Evolutionary conservation across 257 asterid genomes (phyloP).

Genomic region (Nicotiana benthamiana): DNA sequence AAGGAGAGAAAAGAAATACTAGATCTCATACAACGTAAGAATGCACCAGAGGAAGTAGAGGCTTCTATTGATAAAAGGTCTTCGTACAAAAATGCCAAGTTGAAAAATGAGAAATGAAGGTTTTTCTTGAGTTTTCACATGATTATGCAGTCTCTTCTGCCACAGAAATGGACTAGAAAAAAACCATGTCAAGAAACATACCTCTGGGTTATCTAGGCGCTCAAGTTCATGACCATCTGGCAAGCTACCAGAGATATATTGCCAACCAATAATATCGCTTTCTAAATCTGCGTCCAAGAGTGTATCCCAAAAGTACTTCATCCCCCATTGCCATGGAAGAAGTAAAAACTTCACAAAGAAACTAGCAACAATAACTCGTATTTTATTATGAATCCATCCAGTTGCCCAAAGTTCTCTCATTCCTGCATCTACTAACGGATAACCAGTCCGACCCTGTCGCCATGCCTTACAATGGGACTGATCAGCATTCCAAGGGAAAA

Average conservation of each 20-base stretch:
- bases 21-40: too few relatives aligned
- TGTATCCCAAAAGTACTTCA: conserved; percentile 96
- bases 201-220: conserved; percentile 92
- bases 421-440: conserved; percentile 90
- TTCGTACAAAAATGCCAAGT: neutral
- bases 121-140: neutral
- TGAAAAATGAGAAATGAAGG: neutral
- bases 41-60: too few relatives aligned
- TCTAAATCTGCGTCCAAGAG: conserved; percentile 93
- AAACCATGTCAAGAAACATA: conserved; percentile 9
- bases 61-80: neutral
- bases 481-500: conserved; percentile 77
- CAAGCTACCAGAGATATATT: conserved; percentile 80
- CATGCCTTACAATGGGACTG: conserved; percentile 68
- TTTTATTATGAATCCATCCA: conserved; percentile 88
- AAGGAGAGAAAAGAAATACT: too few relatives aligned
- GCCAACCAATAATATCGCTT: conserved; percentile 91
- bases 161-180: neutral
- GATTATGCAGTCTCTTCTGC: neutral
- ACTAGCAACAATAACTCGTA: conserved; percentile 73
- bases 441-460: conserved; percentile 93
- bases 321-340: conserved; percentile 97
- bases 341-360: conserved; percentile 79
- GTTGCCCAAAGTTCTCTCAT: conserved; percentile 98
- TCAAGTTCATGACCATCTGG: conserved; percentile 92